These are phyloP conservation scores for Aspergillus saccharolyticus DNA, from an alignment of 495 filamentous ascomycete genomes.

Conservation along the genomic window DNA sequence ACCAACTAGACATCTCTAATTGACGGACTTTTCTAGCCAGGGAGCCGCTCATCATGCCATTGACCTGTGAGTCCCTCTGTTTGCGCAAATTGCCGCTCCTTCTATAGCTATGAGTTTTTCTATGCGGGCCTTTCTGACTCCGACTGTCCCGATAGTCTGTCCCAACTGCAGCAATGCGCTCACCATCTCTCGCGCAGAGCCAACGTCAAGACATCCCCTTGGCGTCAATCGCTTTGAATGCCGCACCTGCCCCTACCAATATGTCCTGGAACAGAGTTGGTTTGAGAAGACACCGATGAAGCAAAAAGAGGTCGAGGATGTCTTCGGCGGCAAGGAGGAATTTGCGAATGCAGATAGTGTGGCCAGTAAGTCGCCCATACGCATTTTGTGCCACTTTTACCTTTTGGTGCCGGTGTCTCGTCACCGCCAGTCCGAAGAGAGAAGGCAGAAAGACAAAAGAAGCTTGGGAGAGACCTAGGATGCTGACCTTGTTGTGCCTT, in stretches of 20 bases:
- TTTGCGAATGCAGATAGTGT: constrained; percentile 89
- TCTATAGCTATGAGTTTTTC: not conserved
- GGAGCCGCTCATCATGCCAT: constrained; percentile 29
- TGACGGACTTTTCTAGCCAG: constrained; percentile 5
- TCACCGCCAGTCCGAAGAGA: not conserved
- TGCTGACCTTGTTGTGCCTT: constrained; percentile 11
- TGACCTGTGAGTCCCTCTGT: constrained; percentile 35
- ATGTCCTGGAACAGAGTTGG: constrained; percentile 63
- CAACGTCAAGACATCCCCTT: constrained; percentile 38
- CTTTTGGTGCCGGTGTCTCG: too few species aligned
- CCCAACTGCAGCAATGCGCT: constrained; percentile 89
- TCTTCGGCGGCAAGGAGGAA: constrained; percentile 78
- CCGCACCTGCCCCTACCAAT: constrained; percentile 88
- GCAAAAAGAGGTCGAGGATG: constrained; percentile 82
- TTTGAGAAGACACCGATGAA: constrained; percentile 69
- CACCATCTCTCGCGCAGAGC: constrained; percentile 56
- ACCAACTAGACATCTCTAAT: constrained; percentile 2
- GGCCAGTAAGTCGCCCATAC: constrained; percentile 49
- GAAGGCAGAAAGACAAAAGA: not conserved
- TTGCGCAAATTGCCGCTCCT: not conserved
- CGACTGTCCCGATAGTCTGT: constrained; percentile 59
- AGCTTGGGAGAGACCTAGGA: too few species aligned
- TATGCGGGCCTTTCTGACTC: constrained; percentile 13
- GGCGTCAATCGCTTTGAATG: constrained; percentile 80
- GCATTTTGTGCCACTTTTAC: too few species aligned